Conservation (phyloP, 2,329 filamentous ascomycete species). For the Phyllosticta capitalensis region DNA sequence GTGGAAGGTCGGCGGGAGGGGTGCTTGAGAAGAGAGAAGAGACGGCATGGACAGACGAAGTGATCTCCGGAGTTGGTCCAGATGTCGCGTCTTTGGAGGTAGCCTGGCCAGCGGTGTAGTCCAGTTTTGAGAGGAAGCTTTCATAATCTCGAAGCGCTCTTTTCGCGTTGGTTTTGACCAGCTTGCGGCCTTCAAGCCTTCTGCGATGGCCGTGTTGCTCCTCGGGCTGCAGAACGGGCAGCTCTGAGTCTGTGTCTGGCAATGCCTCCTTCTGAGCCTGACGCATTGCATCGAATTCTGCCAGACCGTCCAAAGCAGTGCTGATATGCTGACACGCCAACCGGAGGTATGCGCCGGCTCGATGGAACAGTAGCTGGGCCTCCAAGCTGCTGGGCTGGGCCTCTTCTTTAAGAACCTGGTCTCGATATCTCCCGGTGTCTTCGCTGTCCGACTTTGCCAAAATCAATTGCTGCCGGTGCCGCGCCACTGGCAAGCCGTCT, state of each 20-base stretch:
- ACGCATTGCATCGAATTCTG: slow-evolving; percentile 27
- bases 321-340: slow-evolving; percentile 59
- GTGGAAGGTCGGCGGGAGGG: slow-evolving; percentile 56
- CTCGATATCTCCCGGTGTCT: slow-evolving; percentile 21
- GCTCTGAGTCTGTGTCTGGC: slow-evolving; percentile 19
- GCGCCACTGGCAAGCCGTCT: slow-evolving; percentile 49
- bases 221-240: slow-evolving; percentile 29
- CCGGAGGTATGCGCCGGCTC: slow-evolving; percentile 61
- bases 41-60: slow-evolving; percentile 44
- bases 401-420: slow-evolving; percentile 42
- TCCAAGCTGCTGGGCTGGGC: slow-evolving; percentile 68
- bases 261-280: slow-evolving; percentile 16
- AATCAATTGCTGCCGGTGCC: slow-evolving; percentile 46
- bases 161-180: slow-evolving; percentile 65
- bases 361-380: slow-evolving; percentile 65
- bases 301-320: slow-evolving; percentile 43
- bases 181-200: slow-evolving; percentile 53
- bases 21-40: slow-evolving; percentile 62
- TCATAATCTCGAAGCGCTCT: slow-evolving; percentile 66
- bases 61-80: slow-evolving; percentile 11
- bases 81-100: background rate
- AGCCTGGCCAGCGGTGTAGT: slow-evolving; percentile 59
- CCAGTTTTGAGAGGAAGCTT: slow-evolving; percentile 61
- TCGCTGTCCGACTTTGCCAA: slow-evolving; percentile 36
- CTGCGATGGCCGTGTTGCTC: slow-evolving; percentile 39